These are phyloP conservation scores for Auricularia sp. DNA, from an alignment of 768 basidiomycete genomes.

Conservation along the genomic window DNA sequence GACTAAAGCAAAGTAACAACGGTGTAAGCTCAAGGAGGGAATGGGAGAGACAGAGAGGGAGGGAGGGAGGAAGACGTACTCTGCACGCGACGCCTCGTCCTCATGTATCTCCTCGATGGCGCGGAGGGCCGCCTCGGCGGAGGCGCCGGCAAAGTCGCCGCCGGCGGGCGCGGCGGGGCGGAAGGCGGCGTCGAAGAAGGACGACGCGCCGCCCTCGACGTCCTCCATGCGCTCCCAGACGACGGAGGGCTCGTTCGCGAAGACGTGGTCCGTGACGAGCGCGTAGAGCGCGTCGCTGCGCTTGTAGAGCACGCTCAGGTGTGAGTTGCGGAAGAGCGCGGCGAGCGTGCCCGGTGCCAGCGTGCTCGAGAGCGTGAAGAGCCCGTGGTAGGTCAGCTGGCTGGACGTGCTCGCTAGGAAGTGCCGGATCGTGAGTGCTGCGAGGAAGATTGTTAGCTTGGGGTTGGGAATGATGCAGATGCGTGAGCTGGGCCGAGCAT, in stretches of 20 bases:
- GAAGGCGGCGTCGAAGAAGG: constrained; percentile 72
- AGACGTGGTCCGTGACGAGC: constrained; percentile 79
- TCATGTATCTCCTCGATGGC: constrained; percentile 34
- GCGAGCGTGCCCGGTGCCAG: constrained; percentile 48
- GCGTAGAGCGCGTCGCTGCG: constrained; percentile 46
- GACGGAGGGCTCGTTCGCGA: constrained; percentile 64
- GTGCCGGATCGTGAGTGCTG: constrained; percentile 57
- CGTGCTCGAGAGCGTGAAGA: constrained; percentile 60
- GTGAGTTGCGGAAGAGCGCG: constrained; percentile 87
- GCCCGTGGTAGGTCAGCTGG: constrained; percentile 80
- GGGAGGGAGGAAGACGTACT: constrained; percentile 37
- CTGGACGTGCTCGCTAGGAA: constrained; percentile 67
- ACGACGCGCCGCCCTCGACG: constrained; percentile 67
- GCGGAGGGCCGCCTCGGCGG: constrained; percentile 49
- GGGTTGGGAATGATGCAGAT: too few species aligned
- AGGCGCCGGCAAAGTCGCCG: constrained; percentile 71
- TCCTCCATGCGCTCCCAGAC: constrained; percentile 91
- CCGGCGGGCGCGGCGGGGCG: constrained; percentile 55
- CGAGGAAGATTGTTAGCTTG: too few species aligned
- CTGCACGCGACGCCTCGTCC: constrained; percentile 25
- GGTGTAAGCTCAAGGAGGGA: constrained; percentile 1
- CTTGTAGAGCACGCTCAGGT: constrained; percentile 81
- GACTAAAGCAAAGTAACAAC: constrained; percentile 27
- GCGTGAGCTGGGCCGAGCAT: too few species aligned
- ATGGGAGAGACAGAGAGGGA: background rate